Base-by-base conservation (phyloP, 2,329 filamentous ascomycete species). In the Nannizzia gypsea region DNA sequence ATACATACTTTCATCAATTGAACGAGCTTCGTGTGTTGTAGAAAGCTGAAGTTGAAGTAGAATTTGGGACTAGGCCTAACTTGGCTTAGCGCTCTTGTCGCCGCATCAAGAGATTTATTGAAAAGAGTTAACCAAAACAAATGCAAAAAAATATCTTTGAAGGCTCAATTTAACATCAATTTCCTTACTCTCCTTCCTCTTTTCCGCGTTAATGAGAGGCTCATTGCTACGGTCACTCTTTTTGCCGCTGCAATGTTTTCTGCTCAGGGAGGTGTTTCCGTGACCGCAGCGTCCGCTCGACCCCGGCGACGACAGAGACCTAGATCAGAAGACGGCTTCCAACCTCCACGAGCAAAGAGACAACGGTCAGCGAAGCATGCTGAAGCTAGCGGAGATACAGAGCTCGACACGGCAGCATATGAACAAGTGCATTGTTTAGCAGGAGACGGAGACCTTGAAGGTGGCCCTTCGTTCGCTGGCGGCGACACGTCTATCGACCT, bases 311-410 rank as follows among this genome's bases (percentile, higher is more conserved):
- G 73, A 59, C 73, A 73, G 60, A 70, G 73, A 63, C 72, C 72
- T 57, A 70, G 71, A 63, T 75, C 74, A 38, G 76, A 78, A 62
- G 77, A 79, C 4, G 50, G 50, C 15, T 31, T 54, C 59, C 73
- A 73, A 46, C 71, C 72, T 56, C 76, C 75, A 17, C 73, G 71
- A 61, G 71, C 77, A 11, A 79, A 79, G 67, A 72, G 75, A 64
- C 75, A 77, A 63, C 71, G 76, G 62, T 77, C 76, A n/a, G 69
- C 68, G 38, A 66, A 52, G 59, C 63, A 48, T 5, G 22, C 28
- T 38, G 57, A 48, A n/a, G 40, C 28, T 17, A 28, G 20, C 57
- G 40, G 22, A 17, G 62, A 63, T 36, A 57, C 64, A 13, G 38
- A 40, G 61, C 34, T 61, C 62, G 61, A 68, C 50, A 60, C 64